Evolutionary conservation across 2,329 filamentous ascomycete species (phyloP).

Genomic region (Xylaria hypoxylon): DNA sequence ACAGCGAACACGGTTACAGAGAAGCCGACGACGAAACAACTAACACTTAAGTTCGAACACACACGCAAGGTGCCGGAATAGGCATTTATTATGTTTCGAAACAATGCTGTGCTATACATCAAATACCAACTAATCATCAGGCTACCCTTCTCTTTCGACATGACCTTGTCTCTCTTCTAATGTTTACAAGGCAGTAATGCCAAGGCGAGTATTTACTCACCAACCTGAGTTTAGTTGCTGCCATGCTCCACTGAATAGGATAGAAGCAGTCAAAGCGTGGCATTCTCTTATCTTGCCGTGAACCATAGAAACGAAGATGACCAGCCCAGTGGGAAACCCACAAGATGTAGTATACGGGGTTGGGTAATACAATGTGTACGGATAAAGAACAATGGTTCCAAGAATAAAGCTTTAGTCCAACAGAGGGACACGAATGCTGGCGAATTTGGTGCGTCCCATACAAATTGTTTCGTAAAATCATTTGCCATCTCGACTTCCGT

Average conservation of each 20-base stretch:
- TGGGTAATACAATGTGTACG: slow-evolving; percentile 46
- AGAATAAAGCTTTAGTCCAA: slow-evolving; percentile 41
- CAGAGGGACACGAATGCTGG: slow-evolving; percentile 28
- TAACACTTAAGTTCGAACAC: not conserved
- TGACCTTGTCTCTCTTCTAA: slow-evolving; percentile 23
- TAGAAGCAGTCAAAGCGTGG: slow-evolving; percentile 13
- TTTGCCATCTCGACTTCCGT: slow-evolving; percentile 20
- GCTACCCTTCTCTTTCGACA: slow-evolving; percentile 4
- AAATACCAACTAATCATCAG: slow-evolving; percentile 3
- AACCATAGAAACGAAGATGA: slow-evolving; percentile 37
- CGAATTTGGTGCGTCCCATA: slow-evolving; percentile 8
- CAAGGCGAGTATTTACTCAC: slow-evolving; percentile 12
- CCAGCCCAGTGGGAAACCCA: slow-evolving; percentile 32
- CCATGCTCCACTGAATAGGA: slow-evolving; percentile 11
- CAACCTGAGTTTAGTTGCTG: slow-evolving; percentile 6
- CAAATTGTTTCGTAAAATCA: slow-evolving; percentile 35
- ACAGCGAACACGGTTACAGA: not conserved
- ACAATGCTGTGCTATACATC: slow-evolving; percentile 18
- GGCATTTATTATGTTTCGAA: slow-evolving; percentile 23
- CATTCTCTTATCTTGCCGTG: slow-evolving; percentile 18
- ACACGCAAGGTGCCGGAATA: not conserved
- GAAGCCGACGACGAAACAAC: not conserved
- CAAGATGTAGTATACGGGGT: slow-evolving; percentile 19
- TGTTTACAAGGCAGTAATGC: slow-evolving; percentile 29
- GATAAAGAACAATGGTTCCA: slow-evolving; percentile 37